A percentile compares a stretch with the other conserved stretches of the same genome.
Conservation (phyloP, 2,329 filamentous ascomycete genomes). For the Stagonosporopsis cucurbitacearum region DNA sequence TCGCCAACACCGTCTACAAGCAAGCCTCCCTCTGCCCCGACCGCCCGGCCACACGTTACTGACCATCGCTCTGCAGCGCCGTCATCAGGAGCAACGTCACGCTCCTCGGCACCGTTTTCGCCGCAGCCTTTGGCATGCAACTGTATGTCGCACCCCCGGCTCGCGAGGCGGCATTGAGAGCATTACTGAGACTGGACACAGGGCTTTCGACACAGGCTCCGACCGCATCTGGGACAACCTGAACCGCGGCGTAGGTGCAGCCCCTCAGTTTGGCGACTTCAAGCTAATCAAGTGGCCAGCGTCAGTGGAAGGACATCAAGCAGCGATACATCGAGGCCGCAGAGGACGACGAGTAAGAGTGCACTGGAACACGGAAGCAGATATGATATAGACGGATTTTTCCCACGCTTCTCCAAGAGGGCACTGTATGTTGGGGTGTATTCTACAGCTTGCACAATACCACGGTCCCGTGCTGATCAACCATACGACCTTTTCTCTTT, state of each 20-base stretch:
- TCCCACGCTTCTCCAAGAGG: conserved; percentile 24
- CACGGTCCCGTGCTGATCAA: conserved; percentile 23
- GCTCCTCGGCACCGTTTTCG: conserved; percentile 88
- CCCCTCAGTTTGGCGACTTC: background rate
- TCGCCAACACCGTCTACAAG: conserved; percentile 63
- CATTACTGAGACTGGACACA: conserved; percentile 52
- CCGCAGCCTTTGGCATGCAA: conserved; percentile 87
- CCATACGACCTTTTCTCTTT: background rate
- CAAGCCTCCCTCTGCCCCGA: conserved; percentile 41
- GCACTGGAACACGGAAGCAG: background rate
- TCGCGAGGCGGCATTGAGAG: conserved; percentile 6
- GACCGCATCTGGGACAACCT: conserved; percentile 88
- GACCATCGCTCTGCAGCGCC: conserved; percentile 63
- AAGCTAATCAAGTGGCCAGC: conserved; percentile 61
- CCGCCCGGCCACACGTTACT: conserved; percentile 28
- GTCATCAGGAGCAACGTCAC: conserved; percentile 86
- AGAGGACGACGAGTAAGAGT: conserved; percentile 64
- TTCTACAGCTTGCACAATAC: conserved; percentile 41
- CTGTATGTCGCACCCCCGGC: conserved; percentile 69
- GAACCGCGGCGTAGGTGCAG: conserved; percentile 77
- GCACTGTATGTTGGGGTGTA: conserved; percentile 47
- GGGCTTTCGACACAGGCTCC: conserved; percentile 81
- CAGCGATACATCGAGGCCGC: conserved; percentile 77
- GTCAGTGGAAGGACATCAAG: conserved; percentile 99
- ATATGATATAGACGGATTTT: conserved; percentile 28